Base-by-base conservation (phyloP, 768 basidiomycete genomes). In the Russula lepida region DNA sequence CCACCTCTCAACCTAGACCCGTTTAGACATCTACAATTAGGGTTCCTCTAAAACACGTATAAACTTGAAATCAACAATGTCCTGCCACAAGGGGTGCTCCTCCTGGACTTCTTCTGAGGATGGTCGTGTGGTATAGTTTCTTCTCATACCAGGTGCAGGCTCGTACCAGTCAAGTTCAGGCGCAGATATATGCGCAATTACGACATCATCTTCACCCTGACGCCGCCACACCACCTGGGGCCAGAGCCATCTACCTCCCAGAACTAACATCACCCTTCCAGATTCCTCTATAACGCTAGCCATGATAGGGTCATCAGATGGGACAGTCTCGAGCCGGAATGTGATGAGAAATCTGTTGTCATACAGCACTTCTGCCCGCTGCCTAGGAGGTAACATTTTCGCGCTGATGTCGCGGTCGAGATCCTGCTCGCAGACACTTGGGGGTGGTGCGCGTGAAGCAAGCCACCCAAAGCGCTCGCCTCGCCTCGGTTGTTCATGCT, bases 271-370 rank as follows among this genome's bases (percentile, higher is more conserved):
- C 13, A 81, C 68, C 7, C 66, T 60, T 0, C 66, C 70, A 11
- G 59, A 37, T 6, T 64, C 62, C 15, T 54, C 59, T 51, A 60
- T 41, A 19, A 67, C 52, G 6, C 64, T 23, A 41, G 82, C 56
- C 35, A 66, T 66, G 21, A 62, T 56, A n/a, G 66, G 59, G 3
- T 86, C 37, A 8, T 69, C 49, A 2, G 57, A 23, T 2, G 84
- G 83, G 23, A 84, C 75, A 44, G 66, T 73, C 35, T 66, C 64
- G 15, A 81, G 66, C 59, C 79, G 62, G 64, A 88, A 75, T 21
- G 66, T 68, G 46, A 90, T 53, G 3, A 82, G 66, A 70, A 87
- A 91, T 6, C 89, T 83, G 65, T 77, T 76, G 69, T 91, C 88
- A 68, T 81, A 89, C 30, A 89, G 72, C 13, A 84, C 52, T 25